Evolutionary conservation across 2,329 filamentous ascomycete genomes (phyloP).

Genomic region (Cyclaneusma minus): DNA sequence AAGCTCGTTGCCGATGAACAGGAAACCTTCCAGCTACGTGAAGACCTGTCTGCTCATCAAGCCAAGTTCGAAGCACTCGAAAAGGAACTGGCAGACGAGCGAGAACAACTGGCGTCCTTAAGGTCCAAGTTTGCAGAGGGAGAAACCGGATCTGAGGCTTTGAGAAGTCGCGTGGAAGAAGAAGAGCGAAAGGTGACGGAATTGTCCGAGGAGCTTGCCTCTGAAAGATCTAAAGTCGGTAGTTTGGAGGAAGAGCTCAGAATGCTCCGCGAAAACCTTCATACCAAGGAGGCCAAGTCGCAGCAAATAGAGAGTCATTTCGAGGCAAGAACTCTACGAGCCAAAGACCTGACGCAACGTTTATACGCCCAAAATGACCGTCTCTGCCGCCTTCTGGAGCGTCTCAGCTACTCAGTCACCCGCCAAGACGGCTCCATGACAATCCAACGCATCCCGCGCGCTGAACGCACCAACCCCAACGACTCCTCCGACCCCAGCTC

Average conservation of each 20-base stretch:
- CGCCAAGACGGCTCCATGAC: conserved; percentile 58
- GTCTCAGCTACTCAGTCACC: conserved; percentile 69
- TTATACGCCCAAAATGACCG: conserved; percentile 75
- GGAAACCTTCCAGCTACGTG: conserved; percentile 32
- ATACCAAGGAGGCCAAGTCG: conserved; percentile 35
- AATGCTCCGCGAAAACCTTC: conserved; percentile 49
- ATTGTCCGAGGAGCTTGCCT: conserved; percentile 55
- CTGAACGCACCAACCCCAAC: conserved; percentile 43
- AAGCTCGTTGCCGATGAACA: conserved; percentile 35
- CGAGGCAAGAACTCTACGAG: conserved; percentile 53
- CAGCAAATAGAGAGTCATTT: conserved; percentile 38
- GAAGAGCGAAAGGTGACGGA: conserved; percentile 56
- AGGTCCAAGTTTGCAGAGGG: conserved; percentile 64
- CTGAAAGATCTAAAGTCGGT: conserved; percentile 60
- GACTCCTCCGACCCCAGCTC: conserved; percentile 40
- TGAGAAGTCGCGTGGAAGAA: conserved; percentile 60
- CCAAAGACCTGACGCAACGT: conserved; percentile 71
- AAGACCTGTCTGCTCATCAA: conserved; percentile 35
- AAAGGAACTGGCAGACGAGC: conserved; percentile 43
- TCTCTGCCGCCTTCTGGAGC: conserved; percentile 68
- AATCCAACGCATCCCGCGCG: conserved; percentile 54
- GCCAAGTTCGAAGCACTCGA: conserved; percentile 39
- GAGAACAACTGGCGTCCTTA: conserved; percentile 52
- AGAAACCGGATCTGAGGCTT: conserved; percentile 65
- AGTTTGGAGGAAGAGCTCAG: conserved; percentile 63